A percentile compares a stretch with the other conserved stretches of the same genome.
phyloP scores from a whole-genome alignment of 2,329 filamentous ascomycete species.

The Fusarium avenaceum region DNA sequence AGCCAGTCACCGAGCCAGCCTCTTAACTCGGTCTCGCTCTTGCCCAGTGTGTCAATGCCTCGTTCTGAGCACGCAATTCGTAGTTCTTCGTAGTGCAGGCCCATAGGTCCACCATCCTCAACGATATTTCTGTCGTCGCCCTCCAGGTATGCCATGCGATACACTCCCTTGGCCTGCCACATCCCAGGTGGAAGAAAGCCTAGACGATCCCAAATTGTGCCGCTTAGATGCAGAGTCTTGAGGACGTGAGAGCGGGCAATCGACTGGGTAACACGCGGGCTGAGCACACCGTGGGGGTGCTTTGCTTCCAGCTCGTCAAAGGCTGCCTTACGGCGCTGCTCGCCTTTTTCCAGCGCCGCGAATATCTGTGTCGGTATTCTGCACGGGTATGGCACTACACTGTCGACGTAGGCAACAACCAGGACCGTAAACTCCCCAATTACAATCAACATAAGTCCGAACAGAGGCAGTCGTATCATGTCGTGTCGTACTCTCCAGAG shows the following conservation, averaged over 20 bases:
- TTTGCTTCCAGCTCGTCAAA: conserved; percentile 60
- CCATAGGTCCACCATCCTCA: conserved; percentile 68
- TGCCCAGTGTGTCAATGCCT: conserved; percentile 70
- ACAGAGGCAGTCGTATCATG: conserved; percentile 81
- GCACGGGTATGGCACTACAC: conserved; percentile 83
- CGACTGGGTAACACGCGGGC: conserved; percentile 49
- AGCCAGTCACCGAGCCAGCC: conserved; percentile 63
- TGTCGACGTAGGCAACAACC: conserved; percentile 77
- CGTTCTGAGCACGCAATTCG: conserved; percentile 78
- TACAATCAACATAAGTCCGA: conserved; percentile 79
- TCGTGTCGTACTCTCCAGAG: conserved; percentile 78
- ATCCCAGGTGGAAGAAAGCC: conserved; percentile 63
- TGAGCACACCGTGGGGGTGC: conserved; percentile 55
- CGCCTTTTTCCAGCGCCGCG: conserved; percentile 66
- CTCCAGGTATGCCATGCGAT: conserved; percentile 73
- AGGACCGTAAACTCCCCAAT: conserved; percentile 91
- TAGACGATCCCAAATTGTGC: conserved; percentile 64
- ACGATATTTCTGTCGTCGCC: conserved; percentile 79
- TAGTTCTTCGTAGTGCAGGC: conserved; percentile 74
- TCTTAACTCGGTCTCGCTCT: conserved; percentile 70
- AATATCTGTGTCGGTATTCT: conserved; percentile 82
- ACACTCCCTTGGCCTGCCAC: conserved; percentile 66
- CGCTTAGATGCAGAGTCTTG: conserved; percentile 61
- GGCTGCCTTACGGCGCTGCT: conserved; percentile 64
- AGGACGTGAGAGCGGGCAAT: conserved; percentile 57